Evolutionary conservation across 2,329 filamentous ascomycete genomes (phyloP).

Genomic region (Cytospora schulzeri): DNA sequence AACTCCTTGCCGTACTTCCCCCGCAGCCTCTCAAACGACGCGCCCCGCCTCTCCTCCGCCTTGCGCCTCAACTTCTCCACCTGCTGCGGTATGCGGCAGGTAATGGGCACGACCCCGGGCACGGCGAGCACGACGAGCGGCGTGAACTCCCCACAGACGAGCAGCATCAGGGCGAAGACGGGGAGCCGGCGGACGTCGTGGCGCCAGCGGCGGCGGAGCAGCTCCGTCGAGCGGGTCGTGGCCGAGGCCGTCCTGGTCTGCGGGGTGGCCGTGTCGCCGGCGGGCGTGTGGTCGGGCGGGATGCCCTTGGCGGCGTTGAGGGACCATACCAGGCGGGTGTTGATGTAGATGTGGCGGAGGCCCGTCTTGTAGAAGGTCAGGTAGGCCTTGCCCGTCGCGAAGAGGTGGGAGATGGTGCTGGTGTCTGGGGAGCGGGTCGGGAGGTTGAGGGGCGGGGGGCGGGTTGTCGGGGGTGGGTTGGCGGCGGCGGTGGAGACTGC

Average conservation of each 20-base stretch:
- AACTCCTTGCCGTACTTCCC: background rate
- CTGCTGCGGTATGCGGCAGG: conserved; percentile 82
- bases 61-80: conserved; percentile 57
- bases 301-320: conserved; percentile 36
- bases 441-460: conserved; percentile 68
- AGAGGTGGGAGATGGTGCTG: conserved; percentile 55
- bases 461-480: conserved; percentile 74
- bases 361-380: conserved; percentile 85
- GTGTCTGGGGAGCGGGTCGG: conserved; percentile 55
- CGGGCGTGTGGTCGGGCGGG: conserved; percentile 40
- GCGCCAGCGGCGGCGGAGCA: conserved; percentile 67
- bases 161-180: conserved; percentile 72
- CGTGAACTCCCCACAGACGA: conserved; percentile 84
- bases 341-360: conserved; percentile 72
- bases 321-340: conserved; percentile 56
- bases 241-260: conserved; percentile 38
- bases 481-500: conserved; percentile 27
- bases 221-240: conserved; percentile 66
- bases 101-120: conserved; percentile 71
- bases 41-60: conserved; percentile 53
- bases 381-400: conserved; percentile 73
- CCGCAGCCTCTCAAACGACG: conserved; percentile 49
- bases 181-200: conserved; percentile 79
- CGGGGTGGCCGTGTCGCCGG: conserved; percentile 47
- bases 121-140: conserved; percentile 76